A percentile compares a stretch with the other conserved stretches of the same genome.
Conservation (phyloP, 345 rosid genomes). For the Lumnitzera racemosa region DNA sequence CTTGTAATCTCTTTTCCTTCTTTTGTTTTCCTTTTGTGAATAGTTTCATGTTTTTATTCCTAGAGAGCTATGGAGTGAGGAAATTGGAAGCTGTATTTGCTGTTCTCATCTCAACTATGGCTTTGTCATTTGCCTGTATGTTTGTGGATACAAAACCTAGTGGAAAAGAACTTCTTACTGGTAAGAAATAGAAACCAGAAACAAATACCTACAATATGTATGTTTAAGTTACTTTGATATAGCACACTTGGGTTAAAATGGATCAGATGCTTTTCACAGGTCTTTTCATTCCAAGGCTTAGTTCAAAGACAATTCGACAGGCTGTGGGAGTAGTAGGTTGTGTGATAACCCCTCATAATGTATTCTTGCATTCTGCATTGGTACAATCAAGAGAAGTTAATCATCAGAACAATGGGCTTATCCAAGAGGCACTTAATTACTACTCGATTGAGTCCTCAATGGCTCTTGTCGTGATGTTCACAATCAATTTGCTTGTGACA, state of each 20-base stretch:
- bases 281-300: constrained; percentile 73
- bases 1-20: neutral
- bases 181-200: constrained; percentile 21
- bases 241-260: neutral
- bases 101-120: constrained; percentile 71
- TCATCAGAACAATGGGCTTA: constrained; percentile 53
- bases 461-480: constrained; percentile 67
- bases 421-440: constrained; percentile 89
- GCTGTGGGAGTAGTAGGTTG: constrained; percentile 96
- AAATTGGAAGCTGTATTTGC: constrained; percentile 84
- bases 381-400: constrained; percentile 85
- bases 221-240: neutral
- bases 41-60: constrained; percentile 74
- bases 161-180: constrained; percentile 63
- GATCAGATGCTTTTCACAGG: constrained; percentile 33
- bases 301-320: constrained; percentile 85
- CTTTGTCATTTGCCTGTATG: constrained; percentile 84
- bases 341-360: constrained; percentile 95
- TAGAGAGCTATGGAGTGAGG: constrained; percentile 81
- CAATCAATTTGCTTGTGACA: constrained; percentile 82
- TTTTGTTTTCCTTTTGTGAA: constrained; percentile 13
- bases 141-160: constrained; percentile 79
- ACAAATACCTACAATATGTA: no score
- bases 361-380: constrained; percentile 89
- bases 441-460: constrained; percentile 73